Evolutionary conservation across 345 rosid genomes (phyloP), one percentile per base, ranked within the genome.

Genomic region (Cardamine occulta): DNA sequence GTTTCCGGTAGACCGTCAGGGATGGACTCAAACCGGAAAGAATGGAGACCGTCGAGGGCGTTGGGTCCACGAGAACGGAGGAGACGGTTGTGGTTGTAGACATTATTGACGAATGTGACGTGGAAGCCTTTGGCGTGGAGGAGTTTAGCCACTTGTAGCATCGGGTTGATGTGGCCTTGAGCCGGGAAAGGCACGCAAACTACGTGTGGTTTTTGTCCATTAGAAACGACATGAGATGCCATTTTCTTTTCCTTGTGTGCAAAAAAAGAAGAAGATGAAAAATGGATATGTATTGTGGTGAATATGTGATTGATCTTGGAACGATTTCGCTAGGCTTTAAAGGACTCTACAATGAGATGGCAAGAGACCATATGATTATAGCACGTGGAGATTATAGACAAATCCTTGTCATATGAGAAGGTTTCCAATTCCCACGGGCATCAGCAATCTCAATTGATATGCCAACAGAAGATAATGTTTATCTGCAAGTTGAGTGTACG

Each of bases 101-200:
- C 26, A 18, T 59, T 44, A 66, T 77, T 77, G 66, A 77, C 75
- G 40, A 77, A 77, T 5, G 76, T 77, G 53, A 77, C 72, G 35
- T 77, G 60, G 49, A 77, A 77, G 51, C 79, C 79, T 52, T 35
- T 70, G 1, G 2, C 6, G 53, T 71, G 72, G 60, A 77, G 76
- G 61, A 77, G 76, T 47, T 77, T 49, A 54, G 80, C 80, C 56
- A 77, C 75, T 34, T 56, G 56, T 60, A 77, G 7, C 76, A 77
- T 70, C 2, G 80, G 80, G 9, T 35, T 77, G 59, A 77, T 70
- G 60, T 77, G 80, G 51, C 76, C 80, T 63, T 77, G 80, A 34
- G 66, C 60, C 10, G 76, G 80, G n/a, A 23, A 77, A 7, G 76
- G 80, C 21, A 77, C 42, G 26, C 65, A 70, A 45, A 70, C 72